Conservation (phyloP, 2,329 filamentous ascomycete species). For the Knoxdaviesia capensis region DNA sequence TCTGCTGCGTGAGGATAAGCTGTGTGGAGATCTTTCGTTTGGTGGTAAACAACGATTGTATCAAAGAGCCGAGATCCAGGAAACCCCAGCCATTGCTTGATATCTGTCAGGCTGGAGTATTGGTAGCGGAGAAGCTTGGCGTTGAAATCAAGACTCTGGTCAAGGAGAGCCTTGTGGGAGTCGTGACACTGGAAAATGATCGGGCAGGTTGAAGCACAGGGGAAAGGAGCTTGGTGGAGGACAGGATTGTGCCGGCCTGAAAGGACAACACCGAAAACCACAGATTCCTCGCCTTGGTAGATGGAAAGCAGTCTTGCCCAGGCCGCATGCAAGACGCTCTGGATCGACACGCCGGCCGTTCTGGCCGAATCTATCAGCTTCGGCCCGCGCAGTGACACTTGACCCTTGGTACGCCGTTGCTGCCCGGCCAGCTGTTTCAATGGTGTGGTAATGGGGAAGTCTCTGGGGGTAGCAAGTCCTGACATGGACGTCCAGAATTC, state of each 20-base stretch:
- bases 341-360: slow-evolving; percentile 45
- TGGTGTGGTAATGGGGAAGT: slow-evolving; percentile 61
- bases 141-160: slow-evolving; percentile 45
- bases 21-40: slow-evolving; percentile 20
- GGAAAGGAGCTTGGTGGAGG: slow-evolving; percentile 44
- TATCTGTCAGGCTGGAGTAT: slow-evolving; percentile 46
- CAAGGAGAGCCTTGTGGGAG: slow-evolving; percentile 35
- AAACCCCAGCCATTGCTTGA: slow-evolving; percentile 52
- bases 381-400: too few relatives aligned
- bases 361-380: slow-evolving; percentile 4
- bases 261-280: slow-evolving; percentile 64
- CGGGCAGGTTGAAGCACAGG: slow-evolving; percentile 67
- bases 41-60: slow-evolving; percentile 65
- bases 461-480: slow-evolving; percentile 17
- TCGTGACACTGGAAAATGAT: slow-evolving; percentile 35
- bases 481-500: slow-evolving; percentile 36
- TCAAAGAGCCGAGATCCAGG: slow-evolving; percentile 55
- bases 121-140: slow-evolving; percentile 46
- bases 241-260: slow-evolving; percentile 49
- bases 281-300: slow-evolving; percentile 53
- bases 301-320: slow-evolving; percentile 59
- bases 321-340: slow-evolving; percentile 54
- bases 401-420: too few relatives aligned
- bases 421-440: too few relatives aligned
- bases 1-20: slow-evolving; percentile 1